Conservation (phyloP, 2,329 filamentous ascomycete species). For the Salinomyces thailandicus region DNA sequence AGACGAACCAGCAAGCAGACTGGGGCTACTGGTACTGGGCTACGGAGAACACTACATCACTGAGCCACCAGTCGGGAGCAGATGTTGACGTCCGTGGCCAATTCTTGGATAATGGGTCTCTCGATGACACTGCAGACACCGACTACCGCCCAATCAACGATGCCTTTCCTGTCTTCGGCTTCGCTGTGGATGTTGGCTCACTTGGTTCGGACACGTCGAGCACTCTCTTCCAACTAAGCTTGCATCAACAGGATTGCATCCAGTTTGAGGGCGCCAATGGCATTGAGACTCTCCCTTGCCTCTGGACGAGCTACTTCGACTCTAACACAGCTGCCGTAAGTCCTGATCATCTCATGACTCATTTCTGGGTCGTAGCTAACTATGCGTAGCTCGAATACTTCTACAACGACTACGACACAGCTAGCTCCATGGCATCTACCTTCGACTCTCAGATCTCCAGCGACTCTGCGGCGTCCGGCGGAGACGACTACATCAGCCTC, state of each 20-base stretch:
- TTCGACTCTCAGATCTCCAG: slow-evolving; percentile 34
- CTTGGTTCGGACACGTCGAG: slow-evolving; percentile 29
- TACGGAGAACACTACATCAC: slow-evolving; percentile 30
- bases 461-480: slow-evolving; percentile 37
- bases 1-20: slow-evolving; percentile 39
- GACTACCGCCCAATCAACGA: slow-evolving; percentile 41
- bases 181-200: slow-evolving; percentile 37
- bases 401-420: slow-evolving; percentile 37
- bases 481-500: slow-evolving; percentile 40
- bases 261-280: slow-evolving; percentile 39
- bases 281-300: slow-evolving; percentile 30
- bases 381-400: slow-evolving; percentile 38
- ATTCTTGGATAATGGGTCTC: slow-evolving; percentile 35
- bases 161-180: slow-evolving; percentile 44
- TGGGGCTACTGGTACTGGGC: slow-evolving; percentile 39
- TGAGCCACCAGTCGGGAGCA: slow-evolving; percentile 39
- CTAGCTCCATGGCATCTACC: slow-evolving; percentile 24
- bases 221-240: slow-evolving; percentile 41
- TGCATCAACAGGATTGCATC: slow-evolving; percentile 40
- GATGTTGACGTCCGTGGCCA: slow-evolving; percentile 37
- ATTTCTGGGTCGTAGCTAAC: too few species aligned
- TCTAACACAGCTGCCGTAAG: slow-evolving; percentile 29
- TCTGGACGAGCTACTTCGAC: slow-evolving; percentile 40
- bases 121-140: slow-evolving; percentile 38
- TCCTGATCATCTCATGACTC: too few species aligned